phyloP scores from a whole-genome alignment of 2,329 filamentous ascomycete genomes.

The Fusarium annulatum region DNA sequence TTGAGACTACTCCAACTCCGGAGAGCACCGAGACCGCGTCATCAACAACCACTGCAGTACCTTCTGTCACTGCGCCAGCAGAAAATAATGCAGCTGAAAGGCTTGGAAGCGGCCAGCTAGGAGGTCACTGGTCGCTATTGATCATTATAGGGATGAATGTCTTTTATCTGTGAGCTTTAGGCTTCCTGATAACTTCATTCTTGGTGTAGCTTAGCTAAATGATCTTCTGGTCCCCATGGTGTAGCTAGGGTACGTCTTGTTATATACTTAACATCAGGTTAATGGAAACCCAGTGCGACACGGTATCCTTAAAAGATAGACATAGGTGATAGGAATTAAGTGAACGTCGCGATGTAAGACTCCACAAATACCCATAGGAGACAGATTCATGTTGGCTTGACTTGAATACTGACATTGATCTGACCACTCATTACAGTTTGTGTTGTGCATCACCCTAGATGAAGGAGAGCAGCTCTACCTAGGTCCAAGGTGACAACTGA shows the following conservation, averaged over 20 bases:
- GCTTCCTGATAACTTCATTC: accelerated
- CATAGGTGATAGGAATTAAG: no score
- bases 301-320: no score
- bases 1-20: not conserved
- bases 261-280: not conserved
- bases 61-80: not conserved
- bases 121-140: accelerated
- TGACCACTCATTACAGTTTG: no score
- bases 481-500: no score
- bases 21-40: not conserved
- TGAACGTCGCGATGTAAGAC: no score
- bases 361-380: no score
- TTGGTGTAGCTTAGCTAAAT: not conserved
- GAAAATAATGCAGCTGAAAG: not conserved
- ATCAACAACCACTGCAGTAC: accelerated
- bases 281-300: no score
- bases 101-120: accelerated
- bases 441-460: no score
- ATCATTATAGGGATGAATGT: not conserved
- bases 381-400: no score
- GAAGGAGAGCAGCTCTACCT: no score
- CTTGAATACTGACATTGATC: no score
- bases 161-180: not conserved
- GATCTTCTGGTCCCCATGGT: accelerated
- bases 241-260: not conserved